phyloP scores from a whole-genome alignment of 1,139 yeast species.

The Blastobotrys aristatus region DNA sequence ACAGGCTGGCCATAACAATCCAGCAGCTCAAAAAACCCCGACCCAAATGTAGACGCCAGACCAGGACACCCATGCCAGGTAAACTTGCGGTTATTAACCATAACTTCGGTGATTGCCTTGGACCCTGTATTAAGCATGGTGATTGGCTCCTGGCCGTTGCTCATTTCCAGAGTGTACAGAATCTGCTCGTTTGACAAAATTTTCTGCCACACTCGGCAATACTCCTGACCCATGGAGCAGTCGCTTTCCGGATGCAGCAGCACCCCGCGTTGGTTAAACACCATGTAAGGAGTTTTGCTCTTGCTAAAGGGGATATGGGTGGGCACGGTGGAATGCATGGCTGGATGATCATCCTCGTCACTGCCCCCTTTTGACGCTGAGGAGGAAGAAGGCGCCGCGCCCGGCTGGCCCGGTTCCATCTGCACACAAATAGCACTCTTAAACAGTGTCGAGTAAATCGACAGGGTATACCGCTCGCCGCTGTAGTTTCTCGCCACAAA shows the following conservation, averaged over 20 bases:
- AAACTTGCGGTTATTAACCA: background rate
- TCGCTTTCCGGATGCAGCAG: constrained; percentile 3
- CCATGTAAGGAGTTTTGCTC: constrained; percentile 9
- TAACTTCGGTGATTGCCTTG: constrained; percentile 5
- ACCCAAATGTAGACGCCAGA: constrained; percentile 12
- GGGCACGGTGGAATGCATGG: constrained; percentile 7
- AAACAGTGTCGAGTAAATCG: constrained; percentile 7
- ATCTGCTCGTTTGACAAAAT: constrained; percentile 9
- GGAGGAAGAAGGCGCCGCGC: background rate
- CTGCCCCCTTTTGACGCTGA: background rate
- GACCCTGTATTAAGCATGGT: constrained; percentile 12
- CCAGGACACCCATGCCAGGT: constrained; percentile 13
- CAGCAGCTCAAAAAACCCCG: constrained; percentile 11
- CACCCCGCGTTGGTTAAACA: background rate
- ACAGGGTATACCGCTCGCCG: background rate
- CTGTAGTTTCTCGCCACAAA: constrained; percentile 3
- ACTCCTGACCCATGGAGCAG: background rate
- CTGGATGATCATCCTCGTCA: background rate
- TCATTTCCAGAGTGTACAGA: constrained; percentile 8
- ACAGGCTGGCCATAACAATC: constrained; percentile 5
- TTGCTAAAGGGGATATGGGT: constrained; percentile 6
- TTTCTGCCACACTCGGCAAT: constrained; percentile 12
- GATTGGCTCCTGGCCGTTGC: background rate
- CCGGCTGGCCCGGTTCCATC: background rate
- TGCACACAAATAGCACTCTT: constrained; percentile 4